Percentiles rank a stretch among this genome's conserved stretches.
These are phyloP conservation scores for Platanthera guangdongensis DNA, from an alignment of 106 monocot species.

Conservation along the genomic window DNA sequence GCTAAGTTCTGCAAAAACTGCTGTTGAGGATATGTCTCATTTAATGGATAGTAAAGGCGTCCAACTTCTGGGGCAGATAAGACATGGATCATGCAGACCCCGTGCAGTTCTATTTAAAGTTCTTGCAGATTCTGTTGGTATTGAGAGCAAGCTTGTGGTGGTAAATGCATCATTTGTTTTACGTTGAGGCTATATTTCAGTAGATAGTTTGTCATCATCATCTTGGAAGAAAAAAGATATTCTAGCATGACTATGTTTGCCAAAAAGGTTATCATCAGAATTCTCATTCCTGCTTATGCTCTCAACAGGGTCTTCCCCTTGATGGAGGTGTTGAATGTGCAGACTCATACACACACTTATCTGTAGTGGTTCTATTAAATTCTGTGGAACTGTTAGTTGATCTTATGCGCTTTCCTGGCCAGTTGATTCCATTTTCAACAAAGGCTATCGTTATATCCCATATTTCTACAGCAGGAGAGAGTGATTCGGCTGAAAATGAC, in stretches of 20 bases:
- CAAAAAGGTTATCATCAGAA: not conserved
- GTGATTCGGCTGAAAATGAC: slow-evolving; percentile 97
- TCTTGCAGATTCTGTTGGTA: slow-evolving; percentile 92
- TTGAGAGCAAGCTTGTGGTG: slow-evolving; percentile 87
- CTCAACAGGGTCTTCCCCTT: slow-evolving; percentile 63
- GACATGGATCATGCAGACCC: slow-evolving; percentile 91
- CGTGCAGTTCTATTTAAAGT: slow-evolving; percentile 96
- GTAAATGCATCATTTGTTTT: slow-evolving; percentile 37
- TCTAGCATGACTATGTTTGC: not conserved
- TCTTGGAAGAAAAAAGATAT: not conserved
- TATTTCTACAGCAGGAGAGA: slow-evolving; percentile 79
- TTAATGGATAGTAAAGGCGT: slow-evolving; percentile 64
- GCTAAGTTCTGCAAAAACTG: slow-evolving; percentile 68
- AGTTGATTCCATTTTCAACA: slow-evolving; percentile 87
- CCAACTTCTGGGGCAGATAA: slow-evolving; percentile 93
- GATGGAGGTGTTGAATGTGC: slow-evolving; percentile 68
- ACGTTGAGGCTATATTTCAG: not conserved
- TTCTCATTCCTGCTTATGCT: not conserved
- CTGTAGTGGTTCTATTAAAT: slow-evolving; percentile 70
- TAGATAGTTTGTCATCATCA: not conserved
- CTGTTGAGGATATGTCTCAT: slow-evolving; percentile 55
- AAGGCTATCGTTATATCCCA: slow-evolving; percentile 85
- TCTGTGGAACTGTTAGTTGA: slow-evolving; percentile 91
- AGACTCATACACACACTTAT: slow-evolving; percentile 90
- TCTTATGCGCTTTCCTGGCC: slow-evolving; percentile 97